Evolutionary conservation across 768 basidiomycete species (phyloP).

Genomic region (Suillus decipiens): DNA sequence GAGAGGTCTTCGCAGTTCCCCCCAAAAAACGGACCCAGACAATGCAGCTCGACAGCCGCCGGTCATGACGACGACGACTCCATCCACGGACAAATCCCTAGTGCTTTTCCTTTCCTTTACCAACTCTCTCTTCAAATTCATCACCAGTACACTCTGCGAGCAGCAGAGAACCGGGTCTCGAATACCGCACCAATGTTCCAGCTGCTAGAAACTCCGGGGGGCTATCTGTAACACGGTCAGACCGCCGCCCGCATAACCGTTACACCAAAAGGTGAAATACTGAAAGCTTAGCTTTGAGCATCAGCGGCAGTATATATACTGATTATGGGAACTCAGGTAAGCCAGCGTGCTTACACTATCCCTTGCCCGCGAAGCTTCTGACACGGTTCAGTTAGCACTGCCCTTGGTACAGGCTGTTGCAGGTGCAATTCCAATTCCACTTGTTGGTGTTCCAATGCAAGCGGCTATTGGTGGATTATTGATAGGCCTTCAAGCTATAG

Average conservation of each 20-base stretch:
- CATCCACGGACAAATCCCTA: neutral
- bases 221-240: neutral
- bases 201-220: neutral
- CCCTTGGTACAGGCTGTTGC: neutral
- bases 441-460: too few relatives aligned
- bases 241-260: too few relatives aligned
- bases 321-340: too few relatives aligned
- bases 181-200: neutral
- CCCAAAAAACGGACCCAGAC: neutral
- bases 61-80: neutral
- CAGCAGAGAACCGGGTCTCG: neutral
- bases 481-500: too few relatives aligned
- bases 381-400: neutral
- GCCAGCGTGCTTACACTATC: too few relatives aligned
- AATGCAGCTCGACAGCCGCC: neutral
- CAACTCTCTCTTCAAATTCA: neutral
- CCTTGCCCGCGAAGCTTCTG: neutral
- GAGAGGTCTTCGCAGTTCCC: neutral
- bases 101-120: neutral
- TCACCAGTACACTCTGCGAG: neutral
- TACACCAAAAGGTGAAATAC: too few relatives aligned
- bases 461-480: too few relatives aligned
- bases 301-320: too few relatives aligned
- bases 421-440: too few relatives aligned
- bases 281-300: too few relatives aligned